Evolutionary conservation across 306 rosid species (phyloP).

Genomic region (Vigna hirtella): DNA sequence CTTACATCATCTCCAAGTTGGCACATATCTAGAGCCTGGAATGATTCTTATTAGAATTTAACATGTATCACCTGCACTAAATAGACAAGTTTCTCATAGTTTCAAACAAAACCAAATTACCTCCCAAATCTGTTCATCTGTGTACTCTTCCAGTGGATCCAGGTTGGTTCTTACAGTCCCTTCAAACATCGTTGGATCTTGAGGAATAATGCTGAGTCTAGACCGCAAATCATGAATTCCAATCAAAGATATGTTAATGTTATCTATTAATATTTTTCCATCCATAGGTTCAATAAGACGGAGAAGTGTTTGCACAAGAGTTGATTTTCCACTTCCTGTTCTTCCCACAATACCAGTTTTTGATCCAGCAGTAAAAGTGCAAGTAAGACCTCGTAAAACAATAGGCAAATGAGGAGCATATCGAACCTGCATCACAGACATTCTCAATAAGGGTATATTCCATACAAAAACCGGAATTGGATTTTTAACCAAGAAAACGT

Average conservation of each 20-base stretch:
- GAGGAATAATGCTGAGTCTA: slow-evolving; percentile 85
- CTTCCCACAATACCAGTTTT: slow-evolving; percentile 92
- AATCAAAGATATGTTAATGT: slow-evolving; percentile 56
- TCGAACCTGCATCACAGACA: slow-evolving; percentile 61
- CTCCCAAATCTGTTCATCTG: slow-evolving; percentile 89
- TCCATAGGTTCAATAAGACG: slow-evolving; percentile 75
- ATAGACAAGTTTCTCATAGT: slow-evolving; percentile 25
- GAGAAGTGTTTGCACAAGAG: slow-evolving; percentile 81
- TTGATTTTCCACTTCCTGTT: slow-evolving; percentile 86
- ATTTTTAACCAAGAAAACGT: not conserved
- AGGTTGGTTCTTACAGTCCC: slow-evolving; percentile 85
- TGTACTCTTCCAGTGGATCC: slow-evolving; percentile 88
- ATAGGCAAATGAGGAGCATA: slow-evolving; percentile 88
- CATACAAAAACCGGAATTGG: not conserved
- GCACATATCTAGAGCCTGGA: slow-evolving; percentile 80
- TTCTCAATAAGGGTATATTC: not conserved
- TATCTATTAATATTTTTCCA: slow-evolving; percentile 69
- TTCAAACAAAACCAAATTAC: slow-evolving; percentile 49
- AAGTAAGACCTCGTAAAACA: slow-evolving; percentile 77
- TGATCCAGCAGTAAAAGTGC: slow-evolving; percentile 72
- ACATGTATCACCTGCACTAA: not conserved
- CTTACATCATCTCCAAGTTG: slow-evolving; percentile 93
- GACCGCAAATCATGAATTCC: slow-evolving; percentile 82
- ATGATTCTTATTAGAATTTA: slow-evolving; percentile 17
- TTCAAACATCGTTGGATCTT: slow-evolving; percentile 96